Evolutionary conservation across 768 basidiomycete genomes (phyloP).

Genomic region (Tubosaeta brunneosetosa): DNA sequence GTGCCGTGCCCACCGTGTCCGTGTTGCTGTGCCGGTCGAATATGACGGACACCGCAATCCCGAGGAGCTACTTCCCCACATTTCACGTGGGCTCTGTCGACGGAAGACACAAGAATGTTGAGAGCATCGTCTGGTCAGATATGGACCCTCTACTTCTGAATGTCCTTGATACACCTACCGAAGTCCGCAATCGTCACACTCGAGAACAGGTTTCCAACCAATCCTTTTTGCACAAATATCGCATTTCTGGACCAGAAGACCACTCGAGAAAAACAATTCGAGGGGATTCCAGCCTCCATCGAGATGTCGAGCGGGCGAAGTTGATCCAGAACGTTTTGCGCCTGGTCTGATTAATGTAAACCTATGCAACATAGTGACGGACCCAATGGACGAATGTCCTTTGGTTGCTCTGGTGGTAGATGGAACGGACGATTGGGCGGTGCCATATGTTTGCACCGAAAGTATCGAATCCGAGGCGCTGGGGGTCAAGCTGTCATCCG

Average conservation of each 20-base stretch:
- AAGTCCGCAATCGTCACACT: slow-evolving; percentile 87
- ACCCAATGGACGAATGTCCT: slow-evolving; percentile 65
- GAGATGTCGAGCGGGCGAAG: slow-evolving; percentile 22
- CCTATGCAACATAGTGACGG: slow-evolving; percentile 65
- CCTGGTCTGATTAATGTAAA: slow-evolving; percentile 86
- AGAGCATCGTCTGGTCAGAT: slow-evolving; percentile 12
- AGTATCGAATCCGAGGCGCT: slow-evolving; percentile 44
- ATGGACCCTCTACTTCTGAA: slow-evolving; percentile 8
- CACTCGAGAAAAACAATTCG: slow-evolving; percentile 74
- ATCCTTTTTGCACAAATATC: slow-evolving; percentile 78
- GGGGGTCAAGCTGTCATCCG: slow-evolving; percentile 33
- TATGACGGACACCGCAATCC: slow-evolving; percentile 65
- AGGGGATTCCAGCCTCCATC: slow-evolving; percentile 67
- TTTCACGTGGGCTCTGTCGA: slow-evolving; percentile 71
- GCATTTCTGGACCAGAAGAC: slow-evolving; percentile 68
- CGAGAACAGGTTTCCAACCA: slow-evolving; percentile 80
- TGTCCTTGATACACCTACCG: slow-evolving; percentile 39
- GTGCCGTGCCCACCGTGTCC: slow-evolving; percentile 17
- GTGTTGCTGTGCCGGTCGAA: slow-evolving; percentile 25
- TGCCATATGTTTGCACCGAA: slow-evolving; percentile 61
- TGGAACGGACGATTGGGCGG: slow-evolving; percentile 46
- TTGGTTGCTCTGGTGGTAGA: slow-evolving; percentile 68
- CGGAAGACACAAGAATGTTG: slow-evolving; percentile 9
- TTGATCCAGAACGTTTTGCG: slow-evolving; percentile 43
- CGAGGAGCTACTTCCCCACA: slow-evolving; percentile 80